Evolutionary conservation across 257 asterid species (phyloP).

Genomic region (Nicotiana knightiana): DNA sequence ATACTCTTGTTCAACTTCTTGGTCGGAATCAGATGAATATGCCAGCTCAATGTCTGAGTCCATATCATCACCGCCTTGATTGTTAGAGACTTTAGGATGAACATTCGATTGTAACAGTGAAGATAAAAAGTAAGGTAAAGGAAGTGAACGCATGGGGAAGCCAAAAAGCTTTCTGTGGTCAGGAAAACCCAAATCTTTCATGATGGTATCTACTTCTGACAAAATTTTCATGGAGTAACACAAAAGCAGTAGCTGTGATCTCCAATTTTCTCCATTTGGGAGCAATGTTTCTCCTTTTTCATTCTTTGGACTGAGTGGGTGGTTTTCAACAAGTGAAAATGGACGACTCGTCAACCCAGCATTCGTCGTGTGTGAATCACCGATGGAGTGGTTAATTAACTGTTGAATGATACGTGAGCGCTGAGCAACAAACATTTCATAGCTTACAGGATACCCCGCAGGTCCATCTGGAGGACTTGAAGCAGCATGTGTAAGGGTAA

Average conservation of each 20-base stretch:
- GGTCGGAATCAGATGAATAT: conserved; percentile 17
- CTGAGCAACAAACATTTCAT: conserved; percentile 40
- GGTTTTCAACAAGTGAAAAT: conserved; percentile 55
- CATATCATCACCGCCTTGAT: conserved; percentile 18
- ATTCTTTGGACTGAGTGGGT: conserved; percentile 13
- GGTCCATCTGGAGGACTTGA: conserved; percentile 67
- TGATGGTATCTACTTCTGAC: conserved; percentile 36
- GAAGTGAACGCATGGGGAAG: conserved; percentile 14
- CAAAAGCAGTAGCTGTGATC: conserved; percentile 44
- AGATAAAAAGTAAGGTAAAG: conserved; percentile 25
- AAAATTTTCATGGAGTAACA: conserved; percentile 64
- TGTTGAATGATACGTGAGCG: conserved; percentile 33
- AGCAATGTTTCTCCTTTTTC: conserved; percentile 24
- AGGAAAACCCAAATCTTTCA: conserved; percentile 7
- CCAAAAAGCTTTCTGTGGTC: conserved; percentile 48
- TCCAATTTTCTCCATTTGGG: conserved; percentile 49
- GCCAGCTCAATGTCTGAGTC: conserved; percentile 26
- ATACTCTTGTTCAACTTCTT: conserved; percentile 19
- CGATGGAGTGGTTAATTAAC: conserved; percentile 37
- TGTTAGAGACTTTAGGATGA: conserved; percentile 49
- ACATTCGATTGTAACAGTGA: conserved; percentile 33
- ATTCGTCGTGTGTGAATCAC: conserved; percentile 18
- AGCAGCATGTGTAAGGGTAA: conserved; percentile 68
- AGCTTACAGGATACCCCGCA: conserved; percentile 39
- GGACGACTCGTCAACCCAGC: conserved; percentile 29